These are phyloP conservation scores for Medicago ruthenica DNA, from an alignment of 306 rosid species.

Conservation along the genomic window DNA sequence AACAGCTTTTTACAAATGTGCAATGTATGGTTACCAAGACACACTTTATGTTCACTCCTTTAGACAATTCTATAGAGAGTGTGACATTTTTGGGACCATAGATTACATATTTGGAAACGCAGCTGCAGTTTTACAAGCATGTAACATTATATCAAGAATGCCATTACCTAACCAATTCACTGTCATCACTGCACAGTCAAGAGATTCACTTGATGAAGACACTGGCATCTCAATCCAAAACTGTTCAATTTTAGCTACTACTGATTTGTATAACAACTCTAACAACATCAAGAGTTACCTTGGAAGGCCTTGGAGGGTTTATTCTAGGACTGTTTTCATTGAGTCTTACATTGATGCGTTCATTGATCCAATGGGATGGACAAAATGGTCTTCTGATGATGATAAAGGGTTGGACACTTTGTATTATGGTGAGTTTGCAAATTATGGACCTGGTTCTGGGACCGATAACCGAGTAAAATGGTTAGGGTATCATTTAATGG, in stretches of 20 bases:
- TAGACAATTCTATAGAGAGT: conserved; percentile 84
- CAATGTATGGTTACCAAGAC: conserved; percentile 73
- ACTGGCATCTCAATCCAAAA: conserved; percentile 85
- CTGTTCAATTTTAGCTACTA: conserved; percentile 63
- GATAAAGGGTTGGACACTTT: conserved; percentile 51
- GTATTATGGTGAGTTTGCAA: conserved; percentile 76
- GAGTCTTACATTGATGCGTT: conserved; percentile 69
- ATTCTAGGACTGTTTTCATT: conserved; percentile 61
- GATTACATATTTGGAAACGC: conserved; percentile 87
- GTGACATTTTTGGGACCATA: conserved; percentile 76
- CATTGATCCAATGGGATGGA: conserved; percentile 74
- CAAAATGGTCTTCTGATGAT: conserved; percentile 47
- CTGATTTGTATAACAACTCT: conserved; percentile 50
- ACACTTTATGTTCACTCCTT: conserved; percentile 75
- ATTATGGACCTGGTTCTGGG: conserved; percentile 75
- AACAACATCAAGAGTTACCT: conserved; percentile 63
- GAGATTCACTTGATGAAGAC: conserved; percentile 63
- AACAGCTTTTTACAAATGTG: conserved; percentile 64
- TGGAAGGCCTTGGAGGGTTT: conserved; percentile 77
- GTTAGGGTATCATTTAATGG: conserved; percentile 71
- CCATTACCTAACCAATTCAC: conserved; percentile 70
- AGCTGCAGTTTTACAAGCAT: conserved; percentile 70
- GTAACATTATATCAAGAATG: conserved; percentile 58
- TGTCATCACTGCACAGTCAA: conserved; percentile 72
- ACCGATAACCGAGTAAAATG: conserved; percentile 58